Percentiles rank a stretch among this genome's conserved stretches.
These are phyloP conservation scores for Yamadazyma diospyri DNA, from an alignment of 1,139 yeast genomes.

Conservation along the genomic window DNA sequence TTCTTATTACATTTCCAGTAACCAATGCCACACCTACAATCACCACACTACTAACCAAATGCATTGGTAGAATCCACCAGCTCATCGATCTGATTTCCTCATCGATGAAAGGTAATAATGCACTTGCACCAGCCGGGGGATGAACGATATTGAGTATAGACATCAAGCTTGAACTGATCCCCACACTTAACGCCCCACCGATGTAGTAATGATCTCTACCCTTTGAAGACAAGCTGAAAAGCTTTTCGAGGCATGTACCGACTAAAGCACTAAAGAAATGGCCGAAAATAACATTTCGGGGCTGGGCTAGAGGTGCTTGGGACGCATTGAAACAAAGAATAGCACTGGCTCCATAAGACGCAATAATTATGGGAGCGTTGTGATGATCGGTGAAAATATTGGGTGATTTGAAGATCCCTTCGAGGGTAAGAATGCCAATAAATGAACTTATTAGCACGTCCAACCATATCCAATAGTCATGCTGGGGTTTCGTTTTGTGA, in stretches of 20 bases:
- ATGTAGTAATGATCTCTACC: conserved; percentile 53
- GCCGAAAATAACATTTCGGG: conserved; percentile 57
- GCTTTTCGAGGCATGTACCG: conserved; percentile 55
- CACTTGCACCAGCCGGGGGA: conserved; percentile 77
- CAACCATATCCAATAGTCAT: conserved; percentile 46
- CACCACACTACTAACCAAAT: conserved; percentile 48
- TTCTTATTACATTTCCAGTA: conserved; percentile 52
- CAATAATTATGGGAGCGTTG: conserved; percentile 53
- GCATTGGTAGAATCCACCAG: conserved; percentile 68
- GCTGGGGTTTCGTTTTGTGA: conserved; percentile 22
- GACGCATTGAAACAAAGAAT: conserved; percentile 57
- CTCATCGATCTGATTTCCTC: conserved; percentile 46
- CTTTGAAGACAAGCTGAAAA: conserved; percentile 40
- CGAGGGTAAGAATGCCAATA: conserved; percentile 48
- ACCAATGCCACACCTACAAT: conserved; percentile 53
- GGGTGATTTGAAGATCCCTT: conserved; percentile 48
- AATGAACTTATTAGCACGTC: conserved; percentile 49
- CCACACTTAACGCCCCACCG: conserved; percentile 61
- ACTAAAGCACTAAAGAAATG: conserved; percentile 51
- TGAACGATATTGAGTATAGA: conserved; percentile 57
- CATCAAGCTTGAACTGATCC: conserved; percentile 54
- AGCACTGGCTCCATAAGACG: conserved; percentile 67
- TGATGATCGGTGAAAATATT: conserved; percentile 40
- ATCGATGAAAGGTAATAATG: conserved; percentile 56
- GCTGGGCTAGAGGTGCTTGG: conserved; percentile 63